A percentile compares a stretch with the other conserved stretches of the same genome.
These are phyloP conservation scores for Sporothrix dimorphospora DNA, from an alignment of 2,329 filamentous ascomycete species.

Conservation along the genomic window DNA sequence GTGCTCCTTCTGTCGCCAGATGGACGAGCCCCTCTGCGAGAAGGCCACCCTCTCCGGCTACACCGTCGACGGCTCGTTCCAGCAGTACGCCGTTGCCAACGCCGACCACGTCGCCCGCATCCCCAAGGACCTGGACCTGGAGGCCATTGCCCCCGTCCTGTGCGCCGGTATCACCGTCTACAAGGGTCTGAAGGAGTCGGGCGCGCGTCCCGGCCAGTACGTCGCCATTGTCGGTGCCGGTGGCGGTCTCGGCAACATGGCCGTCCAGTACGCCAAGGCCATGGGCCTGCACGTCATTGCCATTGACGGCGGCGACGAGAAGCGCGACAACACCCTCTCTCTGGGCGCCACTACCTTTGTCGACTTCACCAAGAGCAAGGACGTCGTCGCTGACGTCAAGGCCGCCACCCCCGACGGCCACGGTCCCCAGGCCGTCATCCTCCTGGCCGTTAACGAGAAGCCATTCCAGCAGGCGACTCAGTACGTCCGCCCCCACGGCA, in stretches of 20 bases:
- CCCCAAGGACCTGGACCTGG: constrained; percentile 74
- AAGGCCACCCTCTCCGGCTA: constrained; percentile 80
- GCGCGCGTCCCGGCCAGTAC: constrained; percentile 44
- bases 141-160: constrained; percentile 62
- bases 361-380: constrained; percentile 76
- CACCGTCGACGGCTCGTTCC: constrained; percentile 90
- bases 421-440: constrained; percentile 83
- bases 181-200: constrained; percentile 45
- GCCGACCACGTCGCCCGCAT: constrained; percentile 83
- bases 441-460: constrained; percentile 85
- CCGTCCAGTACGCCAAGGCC: constrained; percentile 51
- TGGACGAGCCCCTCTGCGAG: constrained; percentile 82
- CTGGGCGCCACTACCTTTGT: constrained; percentile 76
- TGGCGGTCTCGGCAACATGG: constrained; percentile 55
- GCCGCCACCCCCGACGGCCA: constrained; percentile 76
- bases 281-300: constrained; percentile 49
- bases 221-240: constrained; percentile 51
- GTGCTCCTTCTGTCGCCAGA: constrained; percentile 80
- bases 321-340: constrained; percentile 62
- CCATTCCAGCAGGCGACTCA: constrained; percentile 93
- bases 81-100: constrained; percentile 88
- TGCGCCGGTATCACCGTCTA: constrained; percentile 55
- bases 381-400: constrained; percentile 84
- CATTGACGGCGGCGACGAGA: constrained; percentile 49
- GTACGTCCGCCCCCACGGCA: constrained; percentile 82